Percentiles rank a stretch among this genome's conserved stretches.
Evolutionary conservation across 306 rosid species (phyloP).

Genomic region (Elaeagnus macrophylla): DNA sequence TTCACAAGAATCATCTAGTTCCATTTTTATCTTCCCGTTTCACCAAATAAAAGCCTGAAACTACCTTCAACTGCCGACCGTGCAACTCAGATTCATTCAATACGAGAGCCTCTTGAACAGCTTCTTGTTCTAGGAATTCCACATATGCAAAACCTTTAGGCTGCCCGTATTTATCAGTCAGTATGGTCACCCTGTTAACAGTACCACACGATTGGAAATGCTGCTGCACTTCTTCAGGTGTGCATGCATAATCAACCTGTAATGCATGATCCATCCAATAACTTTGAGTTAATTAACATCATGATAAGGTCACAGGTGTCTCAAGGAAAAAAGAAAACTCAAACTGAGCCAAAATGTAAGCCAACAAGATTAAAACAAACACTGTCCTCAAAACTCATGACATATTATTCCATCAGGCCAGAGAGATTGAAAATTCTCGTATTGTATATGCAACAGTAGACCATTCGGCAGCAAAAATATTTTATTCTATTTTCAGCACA

Average conservation of each 20-base stretch:
- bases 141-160: constrained; percentile 97
- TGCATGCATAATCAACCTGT: constrained; percentile 95
- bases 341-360: not conserved
- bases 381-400: not conserved
- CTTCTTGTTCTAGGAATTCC: constrained; percentile 80
- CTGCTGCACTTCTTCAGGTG: constrained; percentile 98
- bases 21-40: no score
- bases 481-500: no score
- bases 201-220: constrained; percentile 95
- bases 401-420: no score
- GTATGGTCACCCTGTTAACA: constrained; percentile 80
- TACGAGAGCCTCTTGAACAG: constrained; percentile 76
- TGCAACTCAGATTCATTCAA: constrained; percentile 84
- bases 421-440: no score
- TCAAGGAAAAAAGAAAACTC: not conserved
- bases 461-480: no score
- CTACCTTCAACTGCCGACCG: constrained; percentile 86
- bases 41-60: not conserved
- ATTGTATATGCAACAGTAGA: no score
- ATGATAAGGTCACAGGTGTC: not conserved
- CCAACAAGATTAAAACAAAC: not conserved
- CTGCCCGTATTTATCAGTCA: constrained; percentile 85
- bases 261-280: constrained; percentile 22
- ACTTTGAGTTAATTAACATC: not conserved
- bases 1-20: not conserved